phyloP scores from a whole-genome alignment of 805 yeast species.

The Helenozyma baotianmanensis region DNA sequence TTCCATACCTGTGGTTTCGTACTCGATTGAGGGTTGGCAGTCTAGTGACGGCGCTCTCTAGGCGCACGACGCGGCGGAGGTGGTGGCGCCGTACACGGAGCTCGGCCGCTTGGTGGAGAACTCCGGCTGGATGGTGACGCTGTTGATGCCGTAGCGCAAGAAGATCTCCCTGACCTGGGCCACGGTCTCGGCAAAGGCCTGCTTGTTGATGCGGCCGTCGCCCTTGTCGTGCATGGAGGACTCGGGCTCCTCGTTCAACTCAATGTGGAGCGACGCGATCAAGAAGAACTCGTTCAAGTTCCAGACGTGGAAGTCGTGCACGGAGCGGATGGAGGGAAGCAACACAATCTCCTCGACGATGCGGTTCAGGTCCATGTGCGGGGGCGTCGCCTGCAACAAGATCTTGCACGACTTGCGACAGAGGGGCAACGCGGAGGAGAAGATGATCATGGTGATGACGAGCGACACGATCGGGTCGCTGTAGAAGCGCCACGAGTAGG shows the following conservation, averaged over 20 bases:
- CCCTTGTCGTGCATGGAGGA: constrained; percentile 40
- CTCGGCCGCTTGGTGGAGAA: constrained; percentile 35
- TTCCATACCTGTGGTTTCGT: no score
- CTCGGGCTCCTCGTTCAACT: constrained; percentile 37
- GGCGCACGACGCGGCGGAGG: constrained; percentile 12
- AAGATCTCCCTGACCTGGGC: constrained; percentile 70
- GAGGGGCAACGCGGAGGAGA: constrained; percentile 86
- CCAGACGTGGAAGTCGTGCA: constrained; percentile 97
- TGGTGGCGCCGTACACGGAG: constrained; percentile 28
- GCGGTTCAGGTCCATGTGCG: constrained; percentile 68
- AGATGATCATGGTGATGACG: constrained; percentile 80
- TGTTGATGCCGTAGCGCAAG: constrained; percentile 81
- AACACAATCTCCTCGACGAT: constrained; percentile 65
- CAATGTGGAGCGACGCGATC: constrained; percentile 87
- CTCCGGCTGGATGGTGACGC: constrained; percentile 96
- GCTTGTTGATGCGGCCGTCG: constrained; percentile 38
- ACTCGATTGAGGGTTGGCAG: no score
- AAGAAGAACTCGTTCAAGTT: constrained; percentile 81
- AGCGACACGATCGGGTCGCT: constrained; percentile 85
- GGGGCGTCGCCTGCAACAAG: constrained; percentile 88
- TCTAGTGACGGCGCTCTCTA: no score
- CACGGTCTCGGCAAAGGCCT: constrained; percentile 60
- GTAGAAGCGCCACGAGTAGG: constrained; percentile 81
- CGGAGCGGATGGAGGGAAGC: constrained; percentile 70
- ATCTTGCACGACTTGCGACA: constrained; percentile 84